Evolutionary conservation across 1,284 basidiomycete genomes (phyloP).

Genomic region (Phaffia rhodozyma): DNA sequence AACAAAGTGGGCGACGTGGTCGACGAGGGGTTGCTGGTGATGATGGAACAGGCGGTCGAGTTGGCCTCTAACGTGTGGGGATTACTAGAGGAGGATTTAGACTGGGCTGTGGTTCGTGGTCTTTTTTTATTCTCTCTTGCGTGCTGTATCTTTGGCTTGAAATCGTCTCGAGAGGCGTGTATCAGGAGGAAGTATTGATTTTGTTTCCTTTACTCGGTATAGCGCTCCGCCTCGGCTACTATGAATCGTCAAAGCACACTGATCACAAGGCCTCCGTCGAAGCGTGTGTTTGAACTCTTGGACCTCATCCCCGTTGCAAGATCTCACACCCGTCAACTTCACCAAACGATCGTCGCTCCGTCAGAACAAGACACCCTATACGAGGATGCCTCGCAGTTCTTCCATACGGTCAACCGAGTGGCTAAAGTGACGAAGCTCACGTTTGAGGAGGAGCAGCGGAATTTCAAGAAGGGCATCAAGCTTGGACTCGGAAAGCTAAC

Average conservation of each 20-base stretch:
- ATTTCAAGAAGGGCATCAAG: constrained; percentile 22
- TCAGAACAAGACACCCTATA: constrained; percentile 25
- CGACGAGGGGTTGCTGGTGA: constrained; percentile 39
- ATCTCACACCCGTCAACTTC: constrained; percentile 27
- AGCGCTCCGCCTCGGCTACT: constrained; percentile 19
- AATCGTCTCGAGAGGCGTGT: constrained; percentile 18
- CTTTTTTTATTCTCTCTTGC: constrained; percentile 13
- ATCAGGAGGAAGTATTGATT: constrained; percentile 17
- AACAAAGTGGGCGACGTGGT: constrained; percentile 27
- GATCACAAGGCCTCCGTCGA: constrained; percentile 14
- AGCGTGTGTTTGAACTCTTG: constrained; percentile 28
- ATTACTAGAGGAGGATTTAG: constrained; percentile 38
- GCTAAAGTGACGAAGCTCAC: constrained; percentile 35
- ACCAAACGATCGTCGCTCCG: constrained; percentile 24
- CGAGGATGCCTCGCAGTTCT: constrained; percentile 30
- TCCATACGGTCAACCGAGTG: constrained; percentile 38
- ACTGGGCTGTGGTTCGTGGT: constrained; percentile 21
- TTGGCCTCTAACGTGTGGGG: constrained; percentile 39
- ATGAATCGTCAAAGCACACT: constrained; percentile 21
- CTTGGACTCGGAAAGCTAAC: constrained; percentile 7
- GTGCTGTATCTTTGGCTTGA: constrained; percentile 5
- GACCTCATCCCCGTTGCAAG: constrained; percentile 30
- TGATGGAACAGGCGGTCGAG: constrained; percentile 38
- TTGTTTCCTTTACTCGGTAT: constrained; percentile 19
- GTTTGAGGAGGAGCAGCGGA: constrained; percentile 28